Evolutionary conservation across 306 rosid species (phyloP).

Genomic region (Casuarina cunninghamiana): DNA sequence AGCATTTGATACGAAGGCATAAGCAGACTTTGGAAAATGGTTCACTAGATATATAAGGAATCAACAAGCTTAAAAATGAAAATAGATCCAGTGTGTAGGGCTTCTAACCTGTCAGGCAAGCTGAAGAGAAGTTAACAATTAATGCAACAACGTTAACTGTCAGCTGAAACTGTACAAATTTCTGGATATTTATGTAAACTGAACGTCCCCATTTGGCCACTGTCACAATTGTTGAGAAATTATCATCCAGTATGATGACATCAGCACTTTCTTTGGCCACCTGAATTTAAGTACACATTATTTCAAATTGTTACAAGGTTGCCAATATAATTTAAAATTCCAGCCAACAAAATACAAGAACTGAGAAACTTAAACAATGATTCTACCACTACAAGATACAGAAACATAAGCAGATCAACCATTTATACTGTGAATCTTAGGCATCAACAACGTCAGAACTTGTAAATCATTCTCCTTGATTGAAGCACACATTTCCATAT

Average conservation of each 20-base stretch:
- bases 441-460: neutral
- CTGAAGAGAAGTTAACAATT: slow-evolving; percentile 91
- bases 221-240: slow-evolving; percentile 95
- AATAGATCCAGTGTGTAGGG: slow-evolving; percentile 10
- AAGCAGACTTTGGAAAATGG: slow-evolving; percentile 22
- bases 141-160: slow-evolving; percentile 92
- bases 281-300: slow-evolving; percentile 40
- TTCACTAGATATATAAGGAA: neutral
- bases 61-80: slow-evolving; percentile 7
- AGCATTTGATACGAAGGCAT: slow-evolving; percentile 23
- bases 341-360: neutral
- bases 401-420: neutral
- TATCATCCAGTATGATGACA: slow-evolving; percentile 92
- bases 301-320: slow-evolving; percentile 15
- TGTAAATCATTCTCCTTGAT: neutral
- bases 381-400: neutral
- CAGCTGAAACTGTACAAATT: slow-evolving; percentile 95
- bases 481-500: neutral
- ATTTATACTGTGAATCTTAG: neutral
- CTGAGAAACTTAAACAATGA: neutral
- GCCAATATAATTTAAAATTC: neutral
- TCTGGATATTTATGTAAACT: slow-evolving; percentile 88
- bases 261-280: slow-evolving; percentile 99
- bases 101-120: slow-evolving; percentile 80
- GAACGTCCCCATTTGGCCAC: slow-evolving; percentile 99